Base-by-base conservation (phyloP, 1,284 basidiomycete species). In the Tilletia indica region DNA sequence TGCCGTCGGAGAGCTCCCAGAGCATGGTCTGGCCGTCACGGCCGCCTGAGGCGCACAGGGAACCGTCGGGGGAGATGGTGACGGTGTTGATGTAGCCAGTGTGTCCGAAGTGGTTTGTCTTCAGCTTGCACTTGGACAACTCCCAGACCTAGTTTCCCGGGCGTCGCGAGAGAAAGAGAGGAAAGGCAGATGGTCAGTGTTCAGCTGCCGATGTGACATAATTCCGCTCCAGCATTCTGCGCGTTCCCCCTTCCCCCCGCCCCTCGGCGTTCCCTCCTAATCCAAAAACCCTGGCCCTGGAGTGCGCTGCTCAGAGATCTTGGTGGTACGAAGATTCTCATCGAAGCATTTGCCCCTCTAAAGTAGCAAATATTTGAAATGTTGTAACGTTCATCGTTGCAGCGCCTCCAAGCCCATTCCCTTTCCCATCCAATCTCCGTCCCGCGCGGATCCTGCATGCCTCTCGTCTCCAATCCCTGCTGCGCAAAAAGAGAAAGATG, bases 21-120 rank as follows among this genome's bases (percentile, higher is more conserved):
- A 99, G 92, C 97, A 99, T 99, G 85, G 95, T 97, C 87, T 99
- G 96, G 69, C 82, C 80, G 78, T 99, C 97, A 88, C 98, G 98
- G 84, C 97, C 97, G 85, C 97, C 97, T 67, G 97, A 99, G 70
- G 97, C 97, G 84, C 96, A 96, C 83, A 99, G 91, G 68, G 97
- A 99, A 78, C 97, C 97, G 85, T 99, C 97, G 76, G 97, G 97
- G 61, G 97, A 99, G 77, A 99, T 94, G 76, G 97, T 96, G 85
- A 99, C 88, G 80, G 96, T 96, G 90, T 97, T 98, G 87, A 99
- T 94, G 89, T 98, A 99, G 80, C 97, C 97, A 70, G 93, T 97
- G 89, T 99, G 97, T 81, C 97, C 97, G 86, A 92, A 94, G 90
- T 99, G 97, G 91, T 98, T 98, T 87, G 96, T 98, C 90, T 96